Evolutionary conservation across 306 rosid genomes (phyloP), one percentile per base, ranked within the genome.

Genomic region (Delonix regia): DNA sequence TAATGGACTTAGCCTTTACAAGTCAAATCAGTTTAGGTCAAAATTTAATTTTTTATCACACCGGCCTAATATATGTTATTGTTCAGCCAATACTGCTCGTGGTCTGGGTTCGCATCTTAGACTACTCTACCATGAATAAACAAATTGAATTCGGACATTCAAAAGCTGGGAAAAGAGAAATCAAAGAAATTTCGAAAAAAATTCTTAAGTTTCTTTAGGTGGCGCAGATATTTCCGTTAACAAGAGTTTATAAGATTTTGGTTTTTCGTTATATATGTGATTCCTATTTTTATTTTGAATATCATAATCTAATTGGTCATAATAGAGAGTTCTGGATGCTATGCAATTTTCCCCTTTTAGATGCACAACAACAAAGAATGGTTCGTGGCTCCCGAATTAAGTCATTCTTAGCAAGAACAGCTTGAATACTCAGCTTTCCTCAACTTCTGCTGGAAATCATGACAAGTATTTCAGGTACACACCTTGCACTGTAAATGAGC

Each of bases 321-420:
- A 7, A 60, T 33, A 56, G 69, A 61, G 56, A 61, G 51, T 38
- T 47, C 55, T 49, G 3, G 48, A 55, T 38, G 60, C 44, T 24
- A 73, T 42, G 13, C 56, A 38, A 48, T 15, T 10, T 15, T 51
- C 8, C 7, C 11, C 12, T 45, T 8, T 12, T 8, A 25, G 64
- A 25, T 13, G 42, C 21, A 62, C 2, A 15, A 15, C 30, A n/a
- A 34, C 0, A 5, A 65, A 22, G 21, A 18, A 9, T 36, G 47
- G 44, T 30, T 25, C 64, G 28, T 57, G 39, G 62, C 19, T 48
- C 59, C 27, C 73, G 2, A 19, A 45, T 28, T 33, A 7, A 69
- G 77, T 61, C 76, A 47, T 64, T 33, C 34, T 68, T 30, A 56
- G 69, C 45, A 38, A 76, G 69, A 52, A 71, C 55, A 51, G 27